Evolutionary conservation across 2,329 filamentous ascomycete species (phyloP), one percentile per base, ranked within the genome.

Genomic region (Beauveria sp.): DNA sequence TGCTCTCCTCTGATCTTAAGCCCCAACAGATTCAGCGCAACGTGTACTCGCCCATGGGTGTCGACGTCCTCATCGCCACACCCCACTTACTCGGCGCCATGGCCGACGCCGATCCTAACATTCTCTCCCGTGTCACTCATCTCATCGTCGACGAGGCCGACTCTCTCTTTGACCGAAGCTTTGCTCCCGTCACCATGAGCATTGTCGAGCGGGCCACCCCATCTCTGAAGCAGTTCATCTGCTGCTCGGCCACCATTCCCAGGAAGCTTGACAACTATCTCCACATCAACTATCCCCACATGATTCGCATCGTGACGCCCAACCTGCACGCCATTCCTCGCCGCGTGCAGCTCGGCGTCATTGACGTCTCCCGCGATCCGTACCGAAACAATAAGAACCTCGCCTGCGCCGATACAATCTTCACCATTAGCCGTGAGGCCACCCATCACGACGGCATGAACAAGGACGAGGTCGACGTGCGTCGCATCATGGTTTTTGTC

Each of bases 221-320:
- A 0, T 95, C 91, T 0, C 77, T 98, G 52, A 85, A 91, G 70
- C 90, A 96, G 71, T 81, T 99, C 26, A 82, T 99, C 52, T 85
- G 98, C 65, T 99, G 95, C 79, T 98, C 93, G 3, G 95, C 95
- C 57, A 99, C 95, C 5, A 98, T 99, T 64, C 95, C 96, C 2
- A 86, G 88, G 65, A 90, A 90, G 67, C 83, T 99, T 20, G 95
- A 99, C 77, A 87, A 84, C 66, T 91, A 89, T 72, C 82, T 99
- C n/a, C 84, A 85, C 58, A 84, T 86, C 64, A 87, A 87, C 65
- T 97, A 93, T 73, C 93, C 95, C 0, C 81, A 90, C 67, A 91
- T 96, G 76, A 79, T 81, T 51, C 89, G 95, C 63, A 86, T 99
- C 65, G 93, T 93, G 1, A 99, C 95, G 0, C 95, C 95, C 0